A percentile compares a stretch with the other conserved stretches of the same genome.
Conservation (phyloP, 2,329 filamentous ascomycete genomes). For the Botrytis byssoidea region DNA sequence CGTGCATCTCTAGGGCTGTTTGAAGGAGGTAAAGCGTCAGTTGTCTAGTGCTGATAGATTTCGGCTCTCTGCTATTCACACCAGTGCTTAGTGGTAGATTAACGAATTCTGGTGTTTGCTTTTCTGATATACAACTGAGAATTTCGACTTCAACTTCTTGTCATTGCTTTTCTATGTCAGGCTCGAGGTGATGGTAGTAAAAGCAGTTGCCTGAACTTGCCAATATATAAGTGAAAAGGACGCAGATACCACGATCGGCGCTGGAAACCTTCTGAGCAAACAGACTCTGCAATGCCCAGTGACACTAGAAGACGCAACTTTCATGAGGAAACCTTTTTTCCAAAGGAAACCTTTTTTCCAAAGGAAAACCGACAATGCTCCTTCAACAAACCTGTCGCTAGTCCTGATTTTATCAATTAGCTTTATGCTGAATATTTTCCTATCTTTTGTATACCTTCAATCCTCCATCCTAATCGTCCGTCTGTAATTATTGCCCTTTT, state of each 20-base stretch:
- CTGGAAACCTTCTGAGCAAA: background rate
- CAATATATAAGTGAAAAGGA: constrained; percentile 98
- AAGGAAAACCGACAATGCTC: rapidly evolving
- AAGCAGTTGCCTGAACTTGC: constrained; percentile 98
- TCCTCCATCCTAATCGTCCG: background rate
- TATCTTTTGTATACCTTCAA: background rate
- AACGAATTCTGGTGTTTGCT: constrained; percentile 96
- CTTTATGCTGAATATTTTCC: background rate
- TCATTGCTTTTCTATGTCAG: constrained; percentile 99
- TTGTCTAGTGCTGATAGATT: constrained; percentile 99
- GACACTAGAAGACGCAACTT: background rate
- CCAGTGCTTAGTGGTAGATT: constrained; percentile 88
- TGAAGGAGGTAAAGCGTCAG: constrained; percentile 39
- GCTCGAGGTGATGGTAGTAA: constrained; percentile 98
- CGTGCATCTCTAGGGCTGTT: background rate
- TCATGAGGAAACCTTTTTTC: background rate
- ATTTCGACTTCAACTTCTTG: constrained; percentile 98
- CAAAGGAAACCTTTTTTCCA: too few species aligned
- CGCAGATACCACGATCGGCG: background rate
- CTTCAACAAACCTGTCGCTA: background rate
- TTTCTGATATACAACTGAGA: constrained; percentile 95
- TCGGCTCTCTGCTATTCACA: constrained; percentile 68
- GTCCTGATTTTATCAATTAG: background rate
- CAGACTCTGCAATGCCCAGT: constrained; percentile 39
- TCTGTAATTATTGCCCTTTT: background rate